These are phyloP conservation scores for Lecanicillium sp. DNA, from an alignment of 2,329 filamentous ascomycete species.

Conservation along the genomic window DNA sequence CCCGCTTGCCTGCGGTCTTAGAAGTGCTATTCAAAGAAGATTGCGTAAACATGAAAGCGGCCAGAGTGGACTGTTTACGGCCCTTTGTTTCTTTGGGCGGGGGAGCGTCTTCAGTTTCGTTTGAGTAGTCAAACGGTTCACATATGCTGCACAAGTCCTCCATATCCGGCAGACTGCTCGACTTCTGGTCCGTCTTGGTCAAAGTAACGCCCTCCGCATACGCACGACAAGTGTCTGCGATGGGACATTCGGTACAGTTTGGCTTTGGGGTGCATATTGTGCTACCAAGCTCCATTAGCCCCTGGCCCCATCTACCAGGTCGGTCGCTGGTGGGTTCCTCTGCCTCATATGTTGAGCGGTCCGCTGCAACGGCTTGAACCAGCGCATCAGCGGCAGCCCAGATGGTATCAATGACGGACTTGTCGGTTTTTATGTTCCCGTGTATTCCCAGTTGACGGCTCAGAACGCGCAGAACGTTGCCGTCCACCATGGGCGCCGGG, in stretches of 20 bases:
- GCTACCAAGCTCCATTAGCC: slow-evolving; percentile 58
- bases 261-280: slow-evolving; percentile 55
- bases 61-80: slow-evolving; percentile 22
- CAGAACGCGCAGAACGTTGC: slow-evolving; percentile 54
- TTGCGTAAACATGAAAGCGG: slow-evolving; percentile 27
- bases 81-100: slow-evolving; percentile 12
- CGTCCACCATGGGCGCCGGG: slow-evolving; percentile 54
- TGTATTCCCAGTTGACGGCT: slow-evolving; percentile 52
- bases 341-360: slow-evolving; percentile 11
- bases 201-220: slow-evolving; percentile 38
- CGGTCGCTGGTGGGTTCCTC: slow-evolving; percentile 33
- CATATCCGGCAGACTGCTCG: slow-evolving; percentile 29
- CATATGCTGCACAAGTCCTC: slow-evolving; percentile 45
- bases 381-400: slow-evolving; percentile 52
- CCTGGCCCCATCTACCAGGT: slow-evolving; percentile 56
- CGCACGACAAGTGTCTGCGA: slow-evolving; percentile 42
- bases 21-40: slow-evolving; percentile 1
- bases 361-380: slow-evolving; percentile 39
- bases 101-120: slow-evolving; percentile 1
- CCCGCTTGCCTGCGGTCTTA: slow-evolving; percentile 4
- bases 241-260: slow-evolving; percentile 44
- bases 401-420: slow-evolving; percentile 40
- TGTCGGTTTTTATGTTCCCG: slow-evolving; percentile 50
- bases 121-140: slow-evolving; percentile 26
- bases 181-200: slow-evolving; percentile 12